phyloP scores from a whole-genome alignment of 768 basidiomycete species.

The Leccinum barrowsii region DNA sequence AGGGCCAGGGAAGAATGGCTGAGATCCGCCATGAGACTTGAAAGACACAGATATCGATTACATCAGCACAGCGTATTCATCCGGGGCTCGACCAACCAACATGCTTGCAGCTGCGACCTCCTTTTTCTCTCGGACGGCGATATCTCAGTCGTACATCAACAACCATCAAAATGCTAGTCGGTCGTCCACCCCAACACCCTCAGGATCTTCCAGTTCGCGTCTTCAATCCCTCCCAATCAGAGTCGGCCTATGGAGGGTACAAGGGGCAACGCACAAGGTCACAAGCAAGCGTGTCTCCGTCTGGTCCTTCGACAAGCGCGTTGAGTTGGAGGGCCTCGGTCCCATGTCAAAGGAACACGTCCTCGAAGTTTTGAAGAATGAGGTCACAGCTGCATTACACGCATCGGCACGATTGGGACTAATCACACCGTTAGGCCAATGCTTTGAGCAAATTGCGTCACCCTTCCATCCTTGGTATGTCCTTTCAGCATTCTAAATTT shows the following conservation, averaged over 20 bases:
- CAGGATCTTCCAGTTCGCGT: slow-evolving; percentile 35
- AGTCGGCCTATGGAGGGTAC: slow-evolving; percentile 88
- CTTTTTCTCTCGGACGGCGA: slow-evolving; percentile 76
- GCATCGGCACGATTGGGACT: slow-evolving; percentile 1
- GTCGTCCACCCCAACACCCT: slow-evolving; percentile 35
- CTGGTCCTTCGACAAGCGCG: slow-evolving; percentile 88
- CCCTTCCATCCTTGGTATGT: slow-evolving; percentile 83
- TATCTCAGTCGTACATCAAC: slow-evolving; percentile 77
- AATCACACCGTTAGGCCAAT: slow-evolving; percentile 54
- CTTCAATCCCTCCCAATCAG: slow-evolving; percentile 43
- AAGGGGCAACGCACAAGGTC: slow-evolving; percentile 82
- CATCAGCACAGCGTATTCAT: slow-evolving; percentile 3
- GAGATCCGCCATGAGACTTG: neutral
- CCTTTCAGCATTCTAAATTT: slow-evolving; percentile 1
- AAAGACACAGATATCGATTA: slow-evolving; percentile 2
- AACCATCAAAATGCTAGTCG: slow-evolving; percentile 38
- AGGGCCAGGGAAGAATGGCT: neutral
- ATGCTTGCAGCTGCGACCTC: slow-evolving; percentile 85
- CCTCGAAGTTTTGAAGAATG: slow-evolving; percentile 83
- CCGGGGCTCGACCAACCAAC: neutral
- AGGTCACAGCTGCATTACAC: slow-evolving; percentile 49
- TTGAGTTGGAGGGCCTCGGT: slow-evolving; percentile 69
- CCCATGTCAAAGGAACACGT: slow-evolving; percentile 66
- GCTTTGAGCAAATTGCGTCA: slow-evolving; percentile 84
- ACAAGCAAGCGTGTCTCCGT: slow-evolving; percentile 89